A percentile compares a stretch with the other conserved stretches of the same genome.
Evolutionary conservation across 257 asterid genomes (phyloP).

Genomic region (Petunia secreta): DNA sequence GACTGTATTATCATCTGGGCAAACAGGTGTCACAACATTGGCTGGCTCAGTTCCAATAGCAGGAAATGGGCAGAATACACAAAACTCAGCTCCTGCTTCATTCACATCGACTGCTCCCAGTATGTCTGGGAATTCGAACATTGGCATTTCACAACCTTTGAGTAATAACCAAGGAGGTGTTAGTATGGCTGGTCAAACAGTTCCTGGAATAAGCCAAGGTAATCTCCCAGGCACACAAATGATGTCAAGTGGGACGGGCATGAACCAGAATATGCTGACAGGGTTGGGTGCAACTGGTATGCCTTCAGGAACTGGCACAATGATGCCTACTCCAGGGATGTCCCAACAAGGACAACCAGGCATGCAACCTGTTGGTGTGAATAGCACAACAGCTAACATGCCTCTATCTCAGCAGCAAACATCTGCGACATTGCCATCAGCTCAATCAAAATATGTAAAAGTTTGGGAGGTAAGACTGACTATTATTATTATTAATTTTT

Average conservation of each 20-base stretch:
- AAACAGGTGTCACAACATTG: slow-evolving; percentile 60
- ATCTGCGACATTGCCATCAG: slow-evolving; percentile 63
- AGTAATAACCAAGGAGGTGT: slow-evolving; percentile 63
- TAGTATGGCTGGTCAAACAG: slow-evolving; percentile 70
- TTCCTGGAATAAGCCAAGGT: slow-evolving; percentile 71
- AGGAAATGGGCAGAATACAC: slow-evolving; percentile 54
- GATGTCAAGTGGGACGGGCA: slow-evolving; percentile 63
- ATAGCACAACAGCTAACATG: slow-evolving; percentile 72
- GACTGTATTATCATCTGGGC: slow-evolving; percentile 66
- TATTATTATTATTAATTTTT: too few species aligned
- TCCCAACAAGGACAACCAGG: slow-evolving; percentile 51
- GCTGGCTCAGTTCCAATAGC: slow-evolving; percentile 60
- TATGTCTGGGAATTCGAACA: slow-evolving; percentile 52
- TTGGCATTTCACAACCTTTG: slow-evolving; percentile 66
- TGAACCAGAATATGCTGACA: slow-evolving; percentile 67
- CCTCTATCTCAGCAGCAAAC: slow-evolving; percentile 86
- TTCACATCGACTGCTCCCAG: slow-evolving; percentile 61
- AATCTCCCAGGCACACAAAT: slow-evolving; percentile 68
- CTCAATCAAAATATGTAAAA: slow-evolving; percentile 87
- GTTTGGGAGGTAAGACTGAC: slow-evolving; percentile 89
- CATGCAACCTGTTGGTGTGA: slow-evolving; percentile 70
- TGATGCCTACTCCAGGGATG: slow-evolving; percentile 84
- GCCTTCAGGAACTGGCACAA: slow-evolving; percentile 57
- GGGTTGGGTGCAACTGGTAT: slow-evolving; percentile 47
- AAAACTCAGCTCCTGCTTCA: slow-evolving; percentile 61